Base-by-base conservation (phyloP, 768 basidiomycete genomes). In the Leccinum boreale region DNA sequence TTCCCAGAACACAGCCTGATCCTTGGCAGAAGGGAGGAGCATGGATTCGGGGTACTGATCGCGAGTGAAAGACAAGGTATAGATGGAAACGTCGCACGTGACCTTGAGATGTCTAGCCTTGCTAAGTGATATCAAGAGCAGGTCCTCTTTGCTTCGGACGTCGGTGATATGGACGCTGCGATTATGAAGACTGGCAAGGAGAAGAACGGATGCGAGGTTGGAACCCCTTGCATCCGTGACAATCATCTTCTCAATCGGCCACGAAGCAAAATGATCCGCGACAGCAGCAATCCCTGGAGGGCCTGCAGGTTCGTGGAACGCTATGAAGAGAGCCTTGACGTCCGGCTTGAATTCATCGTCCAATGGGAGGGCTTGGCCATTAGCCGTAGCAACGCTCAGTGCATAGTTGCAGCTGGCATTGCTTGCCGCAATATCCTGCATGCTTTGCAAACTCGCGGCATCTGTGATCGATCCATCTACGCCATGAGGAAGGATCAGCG, bases 11-110 rank as follows among this genome's bases (percentile, higher is more conserved):
- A 85, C 83, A 51, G 81, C 79, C 71, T 97, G 94, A 62, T 95
- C 92, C 53, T 85, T 83, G 2, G 73, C 67, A 0, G 89, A 79
- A 3, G 94, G 95, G 39, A 97, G 80, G 62, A 79, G 77, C 2
- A 77, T 75, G 19, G 85, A 79, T 2, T 74, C 76, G 2, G 88
- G 86, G 77, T 85, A 95, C 58, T 91, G 80, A 54, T 88, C 89
- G 47, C 76, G 79, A 2, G 82, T 84, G 77, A 92, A 95, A 83
- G 97, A 98, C 53, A 99, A 77, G 17, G 92, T 83, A 73, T 90
- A 98, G 51, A 98, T 81, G 14, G 94, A 87, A 31, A 97, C 92
- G 65, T 99, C 97, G 72, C 96, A 98, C 3, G 96, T 98, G 51
- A 98, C 96, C 66, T 92, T 90, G 65, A 98, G 83, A 12, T 90